Conservation (phyloP, 495 filamentous ascomycete species). For the Talaromyces wortmannii region DNA sequence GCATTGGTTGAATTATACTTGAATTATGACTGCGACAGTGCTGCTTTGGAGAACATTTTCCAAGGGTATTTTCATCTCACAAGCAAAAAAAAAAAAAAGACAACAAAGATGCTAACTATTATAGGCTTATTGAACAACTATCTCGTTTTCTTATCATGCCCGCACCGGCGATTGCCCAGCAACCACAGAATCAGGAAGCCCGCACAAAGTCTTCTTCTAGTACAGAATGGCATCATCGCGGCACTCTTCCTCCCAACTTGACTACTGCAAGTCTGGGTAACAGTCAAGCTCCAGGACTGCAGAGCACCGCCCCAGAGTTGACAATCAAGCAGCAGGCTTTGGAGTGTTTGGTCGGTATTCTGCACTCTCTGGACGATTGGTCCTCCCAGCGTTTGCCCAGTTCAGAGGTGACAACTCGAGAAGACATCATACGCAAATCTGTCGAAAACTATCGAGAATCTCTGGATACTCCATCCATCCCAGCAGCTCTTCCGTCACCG, state of each 20-base stretch:
- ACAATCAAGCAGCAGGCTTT: slow-evolving; percentile 80
- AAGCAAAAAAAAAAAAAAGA: background rate
- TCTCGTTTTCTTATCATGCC: slow-evolving; percentile 74
- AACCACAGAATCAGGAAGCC: slow-evolving; percentile 78
- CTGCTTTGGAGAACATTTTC: slow-evolving; percentile 93
- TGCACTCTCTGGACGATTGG: slow-evolving; percentile 91
- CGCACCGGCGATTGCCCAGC: slow-evolving; percentile 68
- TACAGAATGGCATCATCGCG: slow-evolving; percentile 75
- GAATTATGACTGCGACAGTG: slow-evolving; percentile 96
- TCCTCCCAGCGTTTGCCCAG: slow-evolving; percentile 63
- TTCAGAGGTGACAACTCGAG: background rate
- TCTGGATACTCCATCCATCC: slow-evolving; percentile 49
- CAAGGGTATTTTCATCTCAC: slow-evolving; percentile 45
- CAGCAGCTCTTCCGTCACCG: slow-evolving; percentile 41
- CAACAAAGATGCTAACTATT: slow-evolving; percentile 11
- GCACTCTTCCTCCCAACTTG: slow-evolving; percentile 78
- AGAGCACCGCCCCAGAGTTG: slow-evolving; percentile 74
- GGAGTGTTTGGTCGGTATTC: slow-evolving; percentile 78
- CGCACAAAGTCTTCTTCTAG: slow-evolving; percentile 50
- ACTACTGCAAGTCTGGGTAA: slow-evolving; percentile 65
- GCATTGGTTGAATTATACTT: slow-evolving; percentile 94
- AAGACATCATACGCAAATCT: slow-evolving; percentile 55
- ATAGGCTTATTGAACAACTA: slow-evolving; percentile 81
- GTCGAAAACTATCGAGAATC: slow-evolving; percentile 76
- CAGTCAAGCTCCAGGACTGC: slow-evolving; percentile 35